Base-by-base conservation (phyloP, 257 asterid species). In the Ocimum tenuiflorum region DNA sequence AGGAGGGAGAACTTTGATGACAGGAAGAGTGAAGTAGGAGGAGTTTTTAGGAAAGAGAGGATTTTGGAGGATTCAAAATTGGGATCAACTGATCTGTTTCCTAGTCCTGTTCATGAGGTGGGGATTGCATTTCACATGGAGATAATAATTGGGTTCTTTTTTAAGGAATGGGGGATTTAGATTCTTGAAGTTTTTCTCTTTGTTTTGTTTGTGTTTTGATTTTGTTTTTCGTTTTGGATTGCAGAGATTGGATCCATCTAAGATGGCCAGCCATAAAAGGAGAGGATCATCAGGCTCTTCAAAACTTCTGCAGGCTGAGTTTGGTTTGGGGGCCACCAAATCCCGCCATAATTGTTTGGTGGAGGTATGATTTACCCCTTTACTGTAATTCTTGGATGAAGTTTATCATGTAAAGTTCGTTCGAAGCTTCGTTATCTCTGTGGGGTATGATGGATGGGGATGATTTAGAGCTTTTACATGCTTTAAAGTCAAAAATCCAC, bases 231-330 rank as follows among this genome's bases (percentile, higher is more conserved):
- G 50, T 51, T 71, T 60, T 19, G 41, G 63, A 57, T 77, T 78
- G 79, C 89, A 91, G 96, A 71, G 61, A 62, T 84, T 91, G 96
- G 87, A 86, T 79, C 81, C 61, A 61, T 75, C 69, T 8, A 78
- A 81, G 67, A 70, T 20, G 51, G 71, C 67, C 64, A 64, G 73
- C 83, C 95, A 87, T 60, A 77, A 88, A 67, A 81, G 95, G 73
- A 78, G 87, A 75, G 77, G 77, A 39, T 89, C 98, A n/a, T 73
- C 77, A 52, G 81, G 89, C 69, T 87, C 96, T 68, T 92, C 82
- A 5, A 91, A 81, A 50, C 82, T 75, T 70, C 65, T 82, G 73
- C 81, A 39, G 46, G 67, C 75, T 58, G 82, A 80, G 41, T 73
- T 59, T 67, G 54, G 77, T 59, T 39, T 73, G 22, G 85, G 74